phyloP scores from a whole-genome alignment of 2,329 filamentous ascomycete genomes.

The Cladophialophora psammophila region DNA sequence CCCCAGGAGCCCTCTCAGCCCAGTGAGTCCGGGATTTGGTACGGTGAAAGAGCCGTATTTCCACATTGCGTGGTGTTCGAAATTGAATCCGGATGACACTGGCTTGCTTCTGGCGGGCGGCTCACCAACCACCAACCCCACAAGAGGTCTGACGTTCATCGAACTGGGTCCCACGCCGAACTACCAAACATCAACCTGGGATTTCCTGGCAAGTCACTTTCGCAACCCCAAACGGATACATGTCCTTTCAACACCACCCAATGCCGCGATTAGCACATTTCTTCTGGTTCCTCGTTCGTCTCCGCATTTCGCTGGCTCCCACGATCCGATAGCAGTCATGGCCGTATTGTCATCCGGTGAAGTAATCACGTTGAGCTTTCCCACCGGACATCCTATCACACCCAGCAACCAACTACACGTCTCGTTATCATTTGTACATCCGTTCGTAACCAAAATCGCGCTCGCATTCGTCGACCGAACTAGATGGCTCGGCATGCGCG shows the following conservation, averaged over 20 bases:
- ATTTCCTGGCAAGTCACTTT: slow-evolving; percentile 78
- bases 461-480: slow-evolving; percentile 78
- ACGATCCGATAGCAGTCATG: slow-evolving; percentile 88
- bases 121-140: slow-evolving; percentile 68
- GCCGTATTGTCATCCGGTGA: slow-evolving; percentile 84
- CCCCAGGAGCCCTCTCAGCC: slow-evolving; percentile 9
- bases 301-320: slow-evolving; percentile 84
- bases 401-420: slow-evolving; percentile 93
- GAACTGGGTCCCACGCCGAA: slow-evolving; percentile 88
- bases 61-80: slow-evolving; percentile 90
- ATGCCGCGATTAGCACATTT: slow-evolving; percentile 79
- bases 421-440: slow-evolving; percentile 86
- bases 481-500: slow-evolving; percentile 89
- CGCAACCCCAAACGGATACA: slow-evolving; percentile 75
- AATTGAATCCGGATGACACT: slow-evolving; percentile 91
- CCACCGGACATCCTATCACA: slow-evolving; percentile 86
- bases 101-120: slow-evolving; percentile 87
- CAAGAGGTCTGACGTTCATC: slow-evolving; percentile 84
- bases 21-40: slow-evolving; percentile 44
- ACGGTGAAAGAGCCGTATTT: slow-evolving; percentile 76
- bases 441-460: slow-evolving; percentile 77
- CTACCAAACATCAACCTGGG: slow-evolving; percentile 92
- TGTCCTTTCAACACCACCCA: slow-evolving; percentile 76
- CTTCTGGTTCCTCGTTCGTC: slow-evolving; percentile 81
- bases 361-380: slow-evolving; percentile 87